Evolutionary conservation across 345 rosid species (phyloP).

Genomic region (Rhodamnia rubescens): DNA sequence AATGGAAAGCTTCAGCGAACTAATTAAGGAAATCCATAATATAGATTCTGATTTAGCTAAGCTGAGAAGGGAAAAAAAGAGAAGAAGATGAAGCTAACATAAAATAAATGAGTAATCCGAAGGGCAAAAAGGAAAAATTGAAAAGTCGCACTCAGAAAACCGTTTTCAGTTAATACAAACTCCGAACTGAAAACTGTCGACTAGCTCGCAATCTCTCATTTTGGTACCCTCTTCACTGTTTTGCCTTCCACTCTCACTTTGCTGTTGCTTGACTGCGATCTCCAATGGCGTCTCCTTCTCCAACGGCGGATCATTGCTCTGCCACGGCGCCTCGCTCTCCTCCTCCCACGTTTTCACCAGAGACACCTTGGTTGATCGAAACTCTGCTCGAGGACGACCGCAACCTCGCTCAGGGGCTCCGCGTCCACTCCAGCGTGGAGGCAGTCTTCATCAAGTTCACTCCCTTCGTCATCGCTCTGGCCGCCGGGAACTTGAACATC

Average conservation of each 20-base stretch:
- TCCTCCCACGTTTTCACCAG: conserved; percentile 2
- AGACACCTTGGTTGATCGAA: conserved; percentile 10
- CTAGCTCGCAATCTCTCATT: background rate
- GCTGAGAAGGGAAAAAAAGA: background rate
- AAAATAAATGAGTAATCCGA: background rate
- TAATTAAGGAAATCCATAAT: background rate
- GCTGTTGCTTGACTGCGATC: background rate
- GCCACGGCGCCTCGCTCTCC: background rate
- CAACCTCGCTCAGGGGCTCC: conserved; percentile 45
- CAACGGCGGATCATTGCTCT: background rate
- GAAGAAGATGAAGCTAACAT: background rate
- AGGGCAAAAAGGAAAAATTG: background rate
- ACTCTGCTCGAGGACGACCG: conserved; percentile 29
- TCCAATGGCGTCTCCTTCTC: background rate
- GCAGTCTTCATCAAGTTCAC: conserved; percentile 53
- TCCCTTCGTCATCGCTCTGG: conserved; percentile 64
- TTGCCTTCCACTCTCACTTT: background rate
- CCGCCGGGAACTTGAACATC: conserved; percentile 64
- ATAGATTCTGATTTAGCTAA: background rate
- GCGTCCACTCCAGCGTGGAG: conserved; percentile 62
- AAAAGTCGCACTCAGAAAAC: too few species aligned
- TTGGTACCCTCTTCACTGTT: background rate
- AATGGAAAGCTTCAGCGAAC: background rate
- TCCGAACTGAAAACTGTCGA: background rate
- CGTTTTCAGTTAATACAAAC: too few species aligned